Evolutionary conservation across 2,329 filamentous ascomycete genomes (phyloP).

Genomic region (Acrodontium crateriforme): DNA sequence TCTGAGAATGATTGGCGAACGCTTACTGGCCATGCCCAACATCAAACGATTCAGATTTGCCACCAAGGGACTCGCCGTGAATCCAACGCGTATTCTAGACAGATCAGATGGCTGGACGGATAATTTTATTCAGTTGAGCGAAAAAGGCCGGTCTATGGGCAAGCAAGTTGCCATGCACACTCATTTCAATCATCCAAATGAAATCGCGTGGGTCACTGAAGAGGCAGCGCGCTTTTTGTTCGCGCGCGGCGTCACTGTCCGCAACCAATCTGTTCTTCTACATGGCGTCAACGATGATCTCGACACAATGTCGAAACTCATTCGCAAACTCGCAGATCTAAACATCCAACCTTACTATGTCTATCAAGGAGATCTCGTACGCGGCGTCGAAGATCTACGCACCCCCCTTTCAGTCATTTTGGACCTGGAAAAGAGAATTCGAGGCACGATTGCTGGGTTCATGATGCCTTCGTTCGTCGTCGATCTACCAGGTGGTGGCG

Average conservation of each 20-base stretch:
- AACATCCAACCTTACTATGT: constrained; percentile 51
- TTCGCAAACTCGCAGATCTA: constrained; percentile 41
- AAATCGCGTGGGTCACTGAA: constrained; percentile 47
- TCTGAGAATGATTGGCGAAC: constrained; percentile 39
- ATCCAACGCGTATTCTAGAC: constrained; percentile 43
- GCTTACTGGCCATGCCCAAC: constrained; percentile 43
- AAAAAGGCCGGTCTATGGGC: constrained; percentile 37
- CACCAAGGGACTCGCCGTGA: constrained; percentile 47
- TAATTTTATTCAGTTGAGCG: constrained; percentile 38
- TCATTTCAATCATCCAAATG: constrained; percentile 50
- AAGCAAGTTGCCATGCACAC: constrained; percentile 51
- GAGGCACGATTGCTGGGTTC: constrained; percentile 49
- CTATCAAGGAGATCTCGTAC: constrained; percentile 51
- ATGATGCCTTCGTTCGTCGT: constrained; percentile 50
- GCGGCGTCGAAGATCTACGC: constrained; percentile 46
- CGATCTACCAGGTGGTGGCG: constrained; percentile 49
- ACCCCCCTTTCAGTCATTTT: constrained; percentile 47
- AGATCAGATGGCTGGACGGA: constrained; percentile 39
- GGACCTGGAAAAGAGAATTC: constrained; percentile 42
- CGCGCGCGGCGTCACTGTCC: constrained; percentile 39
- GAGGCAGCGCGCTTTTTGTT: constrained; percentile 38
- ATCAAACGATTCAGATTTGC: constrained; percentile 48
- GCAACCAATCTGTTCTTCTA: constrained; percentile 48
- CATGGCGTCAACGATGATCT: constrained; percentile 45
- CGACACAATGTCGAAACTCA: constrained; percentile 39